These are phyloP conservation scores for Sporisorium scitamineum DNA, from an alignment of 1,284 basidiomycete genomes.

Conservation along the genomic window DNA sequence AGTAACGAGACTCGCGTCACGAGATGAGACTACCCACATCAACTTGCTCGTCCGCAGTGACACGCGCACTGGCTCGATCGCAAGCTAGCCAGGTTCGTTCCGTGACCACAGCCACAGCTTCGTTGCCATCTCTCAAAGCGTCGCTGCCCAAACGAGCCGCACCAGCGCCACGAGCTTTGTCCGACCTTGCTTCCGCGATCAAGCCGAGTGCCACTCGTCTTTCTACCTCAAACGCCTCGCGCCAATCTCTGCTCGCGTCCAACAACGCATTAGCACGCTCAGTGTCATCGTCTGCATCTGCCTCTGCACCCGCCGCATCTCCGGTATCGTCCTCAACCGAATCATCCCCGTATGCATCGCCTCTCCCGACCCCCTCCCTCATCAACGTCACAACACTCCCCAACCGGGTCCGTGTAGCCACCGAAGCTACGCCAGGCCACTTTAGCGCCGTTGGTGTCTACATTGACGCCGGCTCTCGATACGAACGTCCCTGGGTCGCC, in stretches of 20 bases:
- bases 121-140: constrained; percentile 9
- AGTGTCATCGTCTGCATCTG: constrained; percentile 20
- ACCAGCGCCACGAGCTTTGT: constrained; percentile 14
- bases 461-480: constrained; percentile 92
- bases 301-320: constrained; percentile 14
- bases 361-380: constrained; percentile 44
- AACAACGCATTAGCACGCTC: constrained; percentile 38
- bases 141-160: constrained; percentile 13
- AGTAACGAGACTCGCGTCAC: background rate
- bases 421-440: constrained; percentile 89
- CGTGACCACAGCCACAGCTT: constrained; percentile 18
- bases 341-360: constrained; percentile 33
- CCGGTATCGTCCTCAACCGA: constrained; percentile 15
- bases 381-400: constrained; percentile 81
- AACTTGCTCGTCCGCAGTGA: constrained; percentile 11
- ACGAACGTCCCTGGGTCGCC: constrained; percentile 79
- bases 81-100: constrained; percentile 15
- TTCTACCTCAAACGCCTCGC: constrained; percentile 3
- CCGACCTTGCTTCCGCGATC: constrained; percentile 3
- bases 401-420: constrained; percentile 91
- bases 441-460: constrained; percentile 95
- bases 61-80: constrained; percentile 17
- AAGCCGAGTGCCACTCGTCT: constrained; percentile 1
- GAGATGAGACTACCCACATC: constrained; percentile 28
- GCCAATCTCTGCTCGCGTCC: constrained; percentile 16